Base-by-base conservation (phyloP, 1,139 yeast species). In the Sugiyamaella castrensis region DNA sequence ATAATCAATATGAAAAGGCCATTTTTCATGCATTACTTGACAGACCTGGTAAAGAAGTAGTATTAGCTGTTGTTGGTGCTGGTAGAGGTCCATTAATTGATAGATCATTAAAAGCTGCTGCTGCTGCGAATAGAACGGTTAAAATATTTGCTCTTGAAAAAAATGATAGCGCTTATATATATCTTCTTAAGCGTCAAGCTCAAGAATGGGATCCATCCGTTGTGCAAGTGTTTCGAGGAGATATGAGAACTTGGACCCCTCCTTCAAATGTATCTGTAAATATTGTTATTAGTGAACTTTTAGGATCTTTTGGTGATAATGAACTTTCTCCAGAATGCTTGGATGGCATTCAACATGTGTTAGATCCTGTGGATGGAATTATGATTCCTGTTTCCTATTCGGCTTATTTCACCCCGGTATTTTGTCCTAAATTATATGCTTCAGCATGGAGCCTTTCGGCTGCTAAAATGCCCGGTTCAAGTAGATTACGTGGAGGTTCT, bases 271-370 rank as follows among this genome's bases (percentile, higher is more conserved):
- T 75, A 8, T 9, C 40, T 13, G 40, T 53, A 46, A 77, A 85
- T 59, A 62, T 89, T 39, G 75, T 89, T 11, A 74, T 91, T 1
- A 84, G 95, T 37, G 98, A 91, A 63, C 71, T 91, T 29, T 66
- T 91, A 27, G 97, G 97, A 2, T 87, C 96, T 6, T 84, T 89
- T 69, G 97, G 95, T 1, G 92, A 94, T 65, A 91, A 91, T 65
- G 98, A 91, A 63, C 72, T 87, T 12, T 76, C 87, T 11, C 97
- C 97, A 0, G 98, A 91, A 62, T 83, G 94, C 51, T 68, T 76
- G 19, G 72, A 69, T 45, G 67, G 68, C 2, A 64, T 63, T 12
- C 69, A 59, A 56, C 57, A 54, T 12, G 53, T 57, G 9, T 57
- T 71, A 2, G 66, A 64, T 35, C 57, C 63, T 16, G 57, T 49